A percentile compares a stretch with the other conserved stretches of the same genome.
These are phyloP conservation scores for Sporobolomyces phaffii DNA, from an alignment of 768 basidiomycete genomes.

Conservation along the genomic window DNA sequence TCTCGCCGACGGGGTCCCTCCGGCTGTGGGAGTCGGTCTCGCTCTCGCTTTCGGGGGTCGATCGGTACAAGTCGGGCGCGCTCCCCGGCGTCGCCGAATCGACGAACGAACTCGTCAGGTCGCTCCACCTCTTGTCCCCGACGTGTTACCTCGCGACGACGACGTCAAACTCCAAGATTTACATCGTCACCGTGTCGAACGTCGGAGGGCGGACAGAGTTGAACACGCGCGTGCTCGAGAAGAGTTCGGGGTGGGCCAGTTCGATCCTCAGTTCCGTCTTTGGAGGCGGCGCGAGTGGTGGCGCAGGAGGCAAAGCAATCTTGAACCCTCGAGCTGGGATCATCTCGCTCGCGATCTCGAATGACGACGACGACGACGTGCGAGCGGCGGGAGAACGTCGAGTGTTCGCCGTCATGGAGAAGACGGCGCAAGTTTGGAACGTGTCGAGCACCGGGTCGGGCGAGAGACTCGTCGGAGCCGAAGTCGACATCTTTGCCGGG, in stretches of 20 bases:
- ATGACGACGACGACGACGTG: neutral
- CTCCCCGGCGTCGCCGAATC: slow-evolving; percentile 38
- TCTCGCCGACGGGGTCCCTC: slow-evolving; percentile 64
- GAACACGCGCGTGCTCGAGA: slow-evolving; percentile 38
- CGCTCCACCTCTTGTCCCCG: slow-evolving; percentile 14
- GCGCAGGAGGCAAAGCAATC: neutral
- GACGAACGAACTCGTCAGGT: slow-evolving; percentile 40
- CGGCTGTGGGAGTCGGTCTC: slow-evolving; percentile 80
- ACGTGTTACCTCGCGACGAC: slow-evolving; percentile 40
- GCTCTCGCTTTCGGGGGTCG: slow-evolving; percentile 45
- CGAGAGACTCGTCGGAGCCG: slow-evolving; percentile 26
- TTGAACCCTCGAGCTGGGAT: slow-evolving; percentile 38
- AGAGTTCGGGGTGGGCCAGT: slow-evolving; percentile 43
- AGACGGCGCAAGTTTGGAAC: slow-evolving; percentile 38
- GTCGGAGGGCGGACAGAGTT: slow-evolving; percentile 43
- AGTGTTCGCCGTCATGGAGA: slow-evolving; percentile 37
- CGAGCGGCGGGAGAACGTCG: slow-evolving; percentile 38
- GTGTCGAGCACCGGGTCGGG: slow-evolving; percentile 14
- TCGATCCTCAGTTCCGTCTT: slow-evolving; percentile 44
- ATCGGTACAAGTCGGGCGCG: slow-evolving; percentile 42
- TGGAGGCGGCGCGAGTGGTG: slow-evolving; percentile 2
- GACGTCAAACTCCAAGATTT: slow-evolving; percentile 42
- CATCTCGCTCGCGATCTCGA: slow-evolving; percentile 34
- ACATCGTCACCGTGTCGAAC: slow-evolving; percentile 42
- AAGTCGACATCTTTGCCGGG: slow-evolving; percentile 27